phyloP scores from a whole-genome alignment of 2,329 filamentous ascomycete genomes.

The Diaporthe sp. region DNA sequence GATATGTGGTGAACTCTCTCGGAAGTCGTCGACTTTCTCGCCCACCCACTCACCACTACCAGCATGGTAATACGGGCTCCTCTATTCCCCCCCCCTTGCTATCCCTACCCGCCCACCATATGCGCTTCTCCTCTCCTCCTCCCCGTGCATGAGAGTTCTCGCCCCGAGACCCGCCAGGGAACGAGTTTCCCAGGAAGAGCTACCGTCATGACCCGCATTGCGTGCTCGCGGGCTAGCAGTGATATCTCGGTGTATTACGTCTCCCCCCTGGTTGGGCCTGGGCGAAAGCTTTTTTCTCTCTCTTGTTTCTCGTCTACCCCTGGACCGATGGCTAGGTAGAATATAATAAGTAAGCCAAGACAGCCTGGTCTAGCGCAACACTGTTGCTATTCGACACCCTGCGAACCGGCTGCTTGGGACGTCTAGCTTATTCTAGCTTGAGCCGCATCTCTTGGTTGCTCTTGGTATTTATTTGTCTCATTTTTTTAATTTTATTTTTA shows the following conservation, averaged over 20 bases:
- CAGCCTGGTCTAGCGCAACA: not conserved
- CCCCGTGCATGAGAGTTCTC: not conserved
- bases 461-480: not conserved
- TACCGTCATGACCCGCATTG: constrained; percentile 36
- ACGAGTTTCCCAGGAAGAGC: not conserved
- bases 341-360: constrained; percentile 17
- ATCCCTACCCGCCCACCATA: constrained; percentile 14
- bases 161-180: not conserved
- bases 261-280: not conserved
- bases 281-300: not conserved
- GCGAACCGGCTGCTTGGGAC: constrained; percentile 18
- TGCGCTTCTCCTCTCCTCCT: not conserved
- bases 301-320: not conserved
- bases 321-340: not conserved
- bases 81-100: not conserved
- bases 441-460: not conserved
- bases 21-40: not conserved
- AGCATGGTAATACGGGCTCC: not conserved
- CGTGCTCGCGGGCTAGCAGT: constrained; percentile 38
- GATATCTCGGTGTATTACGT: constrained; percentile 12
- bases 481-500: too few species aligned
- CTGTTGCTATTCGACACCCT: not conserved
- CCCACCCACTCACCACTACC: not conserved
- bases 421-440: not conserved
- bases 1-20: not conserved